These are phyloP conservation scores for Rubia occidens DNA, from an alignment of 305 asterid species.

Conservation along the genomic window DNA sequence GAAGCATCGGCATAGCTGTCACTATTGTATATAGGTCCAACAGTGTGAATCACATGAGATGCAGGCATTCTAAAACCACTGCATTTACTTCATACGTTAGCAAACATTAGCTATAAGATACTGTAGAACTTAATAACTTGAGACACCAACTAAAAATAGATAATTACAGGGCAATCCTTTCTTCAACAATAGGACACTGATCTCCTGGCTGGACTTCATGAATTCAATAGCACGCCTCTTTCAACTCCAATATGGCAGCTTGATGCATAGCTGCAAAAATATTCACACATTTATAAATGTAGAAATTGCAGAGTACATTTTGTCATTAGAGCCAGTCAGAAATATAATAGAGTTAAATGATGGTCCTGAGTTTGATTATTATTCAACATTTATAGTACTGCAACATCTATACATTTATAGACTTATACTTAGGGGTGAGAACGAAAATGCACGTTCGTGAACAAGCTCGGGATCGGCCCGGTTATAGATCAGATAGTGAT, in stretches of 20 bases:
- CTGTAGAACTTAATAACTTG: background rate
- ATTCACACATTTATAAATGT: background rate
- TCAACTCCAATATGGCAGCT: conserved; percentile 82
- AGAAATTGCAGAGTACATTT: background rate
- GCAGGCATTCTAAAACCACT: conserved; percentile 87
- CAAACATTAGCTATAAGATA: background rate
- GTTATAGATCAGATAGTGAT: too few relatives aligned
- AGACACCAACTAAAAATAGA: conserved; percentile 9
- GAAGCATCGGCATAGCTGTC: conserved; percentile 50
- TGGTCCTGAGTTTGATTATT: too few relatives aligned
- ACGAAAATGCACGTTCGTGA: too few relatives aligned
- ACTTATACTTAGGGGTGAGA: too few relatives aligned
- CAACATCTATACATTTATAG: too few relatives aligned
- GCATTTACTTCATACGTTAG: conserved; percentile 23
- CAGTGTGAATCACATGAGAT: conserved; percentile 92
- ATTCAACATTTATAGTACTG: too few relatives aligned
- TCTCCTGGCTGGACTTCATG: conserved; percentile 69
- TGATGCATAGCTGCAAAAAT: conserved; percentile 58
- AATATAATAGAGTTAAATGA: too few relatives aligned
- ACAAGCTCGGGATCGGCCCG: too few relatives aligned
- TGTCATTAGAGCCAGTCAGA: too few relatives aligned
- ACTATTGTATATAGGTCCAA: conserved; percentile 70
- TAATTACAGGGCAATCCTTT: conserved; percentile 71
- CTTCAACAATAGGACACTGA: conserved; percentile 96
- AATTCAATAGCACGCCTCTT: conserved; percentile 59